phyloP scores from a whole-genome alignment of 2,329 filamentous ascomycete genomes.

The Cryphonectria naterciae region DNA sequence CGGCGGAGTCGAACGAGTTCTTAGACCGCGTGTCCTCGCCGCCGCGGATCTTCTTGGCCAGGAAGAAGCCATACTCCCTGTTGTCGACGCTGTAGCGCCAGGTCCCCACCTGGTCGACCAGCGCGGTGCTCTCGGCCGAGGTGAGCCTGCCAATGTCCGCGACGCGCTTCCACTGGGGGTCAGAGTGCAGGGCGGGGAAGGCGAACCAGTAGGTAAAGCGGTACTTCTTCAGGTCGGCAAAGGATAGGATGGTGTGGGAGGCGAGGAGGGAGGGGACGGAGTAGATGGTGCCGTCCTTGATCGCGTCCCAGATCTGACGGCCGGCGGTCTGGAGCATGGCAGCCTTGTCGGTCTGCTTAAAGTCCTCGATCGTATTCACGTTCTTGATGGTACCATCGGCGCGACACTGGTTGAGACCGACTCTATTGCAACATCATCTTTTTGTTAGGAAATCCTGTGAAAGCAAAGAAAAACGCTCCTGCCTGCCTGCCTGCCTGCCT shows the following conservation, averaged over 20 bases:
- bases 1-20: slow-evolving; percentile 55
- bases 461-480: background rate
- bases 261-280: slow-evolving; percentile 89
- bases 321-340: slow-evolving; percentile 79
- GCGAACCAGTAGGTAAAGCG: slow-evolving; percentile 98
- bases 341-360: slow-evolving; percentile 79
- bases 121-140: slow-evolving; percentile 70
- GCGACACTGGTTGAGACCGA: slow-evolving; percentile 72
- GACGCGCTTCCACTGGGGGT: slow-evolving; percentile 76
- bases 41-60: slow-evolving; percentile 75
- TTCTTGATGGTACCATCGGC: slow-evolving; percentile 95
- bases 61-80: slow-evolving; percentile 90
- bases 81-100: slow-evolving; percentile 84
- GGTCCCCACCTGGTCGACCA: slow-evolving; percentile 83
- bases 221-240: slow-evolving; percentile 96
- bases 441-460: slow-evolving; percentile 21
- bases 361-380: slow-evolving; percentile 93
- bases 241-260: slow-evolving; percentile 87
- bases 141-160: slow-evolving; percentile 61
- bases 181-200: slow-evolving; percentile 90
- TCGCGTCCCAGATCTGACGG: slow-evolving; percentile 93
- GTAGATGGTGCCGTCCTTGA: slow-evolving; percentile 94
- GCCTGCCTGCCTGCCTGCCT: too few species aligned
- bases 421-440: slow-evolving; percentile 48
- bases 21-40: slow-evolving; percentile 37